A percentile compares a stretch with the other conserved stretches of the same genome.
Evolutionary conservation across 1,284 basidiomycete species (phyloP).

Genomic region (Malassezia caprae): DNA sequence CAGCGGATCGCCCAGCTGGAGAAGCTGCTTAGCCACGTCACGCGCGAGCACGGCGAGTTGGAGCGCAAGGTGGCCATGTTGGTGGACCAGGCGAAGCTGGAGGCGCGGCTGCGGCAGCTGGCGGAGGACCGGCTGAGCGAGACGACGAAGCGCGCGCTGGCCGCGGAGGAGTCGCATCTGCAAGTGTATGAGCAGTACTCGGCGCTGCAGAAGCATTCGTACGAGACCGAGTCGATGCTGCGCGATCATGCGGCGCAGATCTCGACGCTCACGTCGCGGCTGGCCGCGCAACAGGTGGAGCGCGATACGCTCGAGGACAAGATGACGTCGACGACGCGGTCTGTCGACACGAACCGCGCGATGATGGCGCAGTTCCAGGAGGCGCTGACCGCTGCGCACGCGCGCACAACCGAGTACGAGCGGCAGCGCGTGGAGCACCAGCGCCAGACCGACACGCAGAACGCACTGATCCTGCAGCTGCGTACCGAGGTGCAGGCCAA

Average conservation of each 20-base stretch:
- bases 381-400: conserved; percentile 65
- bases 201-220: conserved; percentile 62
- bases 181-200: conserved; percentile 62
- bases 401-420: conserved; percentile 73
- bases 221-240: conserved; percentile 59
- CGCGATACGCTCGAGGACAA: conserved; percentile 59
- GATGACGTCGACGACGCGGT: conserved; percentile 56
- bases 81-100: conserved; percentile 55
- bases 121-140: conserved; percentile 73
- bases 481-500: conserved; percentile 64
- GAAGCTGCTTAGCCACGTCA: conserved; percentile 62
- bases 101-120: conserved; percentile 55
- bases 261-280: conserved; percentile 62
- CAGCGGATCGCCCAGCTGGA: conserved; percentile 74
- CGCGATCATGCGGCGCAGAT: conserved; percentile 71
- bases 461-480: conserved; percentile 61
- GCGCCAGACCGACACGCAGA: conserved; percentile 21
- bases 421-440: conserved; percentile 54
- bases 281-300: conserved; percentile 72
- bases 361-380: conserved; percentile 73
- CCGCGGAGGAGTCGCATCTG: conserved; percentile 68
- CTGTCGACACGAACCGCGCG: conserved; percentile 69
- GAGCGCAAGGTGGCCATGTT: conserved; percentile 58
- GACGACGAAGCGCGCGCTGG: conserved; percentile 67
- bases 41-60: conserved; percentile 61